These are phyloP conservation scores for Silene vulgaris DNA, from an alignment of 179 eudicot genomes.

Conservation along the genomic window DNA sequence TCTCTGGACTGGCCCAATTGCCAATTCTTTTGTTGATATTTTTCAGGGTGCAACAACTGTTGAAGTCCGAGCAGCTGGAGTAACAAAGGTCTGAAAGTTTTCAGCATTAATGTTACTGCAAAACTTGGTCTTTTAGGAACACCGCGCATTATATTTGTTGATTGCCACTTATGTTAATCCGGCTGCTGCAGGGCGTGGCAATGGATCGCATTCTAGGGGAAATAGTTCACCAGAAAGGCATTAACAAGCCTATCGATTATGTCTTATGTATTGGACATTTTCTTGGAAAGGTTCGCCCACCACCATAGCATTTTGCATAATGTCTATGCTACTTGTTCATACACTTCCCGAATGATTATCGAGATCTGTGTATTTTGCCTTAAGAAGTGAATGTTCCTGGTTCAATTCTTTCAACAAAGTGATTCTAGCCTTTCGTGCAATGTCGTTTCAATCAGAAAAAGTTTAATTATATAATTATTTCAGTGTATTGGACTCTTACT, in stretches of 20 bases:
- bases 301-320: no score
- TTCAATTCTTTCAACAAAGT: no score
- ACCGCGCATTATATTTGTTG: background rate
- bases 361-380: background rate
- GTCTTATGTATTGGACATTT: constrained; percentile 79
- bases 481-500: background rate
- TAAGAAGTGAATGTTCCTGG: no score
- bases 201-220: constrained; percentile 68
- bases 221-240: constrained; percentile 46
- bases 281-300: constrained; percentile 54
- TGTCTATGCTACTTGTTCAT: no score
- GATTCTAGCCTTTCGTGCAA: no score
- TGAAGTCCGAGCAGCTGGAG: constrained; percentile 39
- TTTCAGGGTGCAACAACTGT: constrained; percentile 35
- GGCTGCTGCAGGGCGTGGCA: constrained; percentile 55
- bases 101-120: background rate
- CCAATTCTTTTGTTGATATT: constrained; percentile 30
- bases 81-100: constrained; percentile 29
- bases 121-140: background rate
- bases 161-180: background rate
- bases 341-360: background rate
- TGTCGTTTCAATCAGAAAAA: no score
- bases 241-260: constrained; percentile 56
- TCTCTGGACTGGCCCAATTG: constrained; percentile 35
- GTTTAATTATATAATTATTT: no score